phyloP scores from a whole-genome alignment of 2,329 filamentous ascomycete genomes.

The Colletotrichum sp. region DNA sequence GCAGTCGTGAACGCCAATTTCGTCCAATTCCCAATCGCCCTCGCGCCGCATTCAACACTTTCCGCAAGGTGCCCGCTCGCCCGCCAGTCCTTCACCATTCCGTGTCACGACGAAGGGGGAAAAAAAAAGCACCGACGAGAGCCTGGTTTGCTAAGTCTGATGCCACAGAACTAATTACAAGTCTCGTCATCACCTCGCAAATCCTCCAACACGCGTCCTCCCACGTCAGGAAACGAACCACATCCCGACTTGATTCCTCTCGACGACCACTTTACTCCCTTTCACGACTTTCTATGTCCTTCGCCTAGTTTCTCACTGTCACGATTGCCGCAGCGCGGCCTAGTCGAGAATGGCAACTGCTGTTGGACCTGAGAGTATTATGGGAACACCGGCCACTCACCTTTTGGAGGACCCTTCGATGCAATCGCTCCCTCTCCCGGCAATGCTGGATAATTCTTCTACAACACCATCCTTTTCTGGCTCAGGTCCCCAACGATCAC shows the following conservation, averaged over 20 bases:
- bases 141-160: background rate
- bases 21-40: conserved; percentile 17
- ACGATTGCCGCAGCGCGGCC: conserved; percentile 55
- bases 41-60: conserved; percentile 9
- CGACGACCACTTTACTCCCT: conserved; percentile 17
- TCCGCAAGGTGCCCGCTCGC: background rate
- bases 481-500: conserved; percentile 37
- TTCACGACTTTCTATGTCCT: conserved; percentile 42
- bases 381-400: conserved; percentile 26
- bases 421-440: conserved; percentile 29
- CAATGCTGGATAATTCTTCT: conserved; percentile 31
- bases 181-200: background rate
- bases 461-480: conserved; percentile 27
- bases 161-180: conserved; percentile 11
- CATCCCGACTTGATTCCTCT: background rate
- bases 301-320: conserved; percentile 44
- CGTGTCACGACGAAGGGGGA: background rate
- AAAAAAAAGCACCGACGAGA: background rate
- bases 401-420: conserved; percentile 22
- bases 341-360: conserved; percentile 46
- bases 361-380: conserved; percentile 40
- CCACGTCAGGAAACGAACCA: conserved; percentile 13
- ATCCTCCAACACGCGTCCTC: background rate
- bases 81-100: background rate
- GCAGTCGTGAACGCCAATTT: conserved; percentile 20